Percentiles rank a stretch among this genome's conserved stretches.
These are phyloP conservation scores for Narthecium ossifragum DNA, from an alignment of 106 monocot genomes.

Conservation along the genomic window DNA sequence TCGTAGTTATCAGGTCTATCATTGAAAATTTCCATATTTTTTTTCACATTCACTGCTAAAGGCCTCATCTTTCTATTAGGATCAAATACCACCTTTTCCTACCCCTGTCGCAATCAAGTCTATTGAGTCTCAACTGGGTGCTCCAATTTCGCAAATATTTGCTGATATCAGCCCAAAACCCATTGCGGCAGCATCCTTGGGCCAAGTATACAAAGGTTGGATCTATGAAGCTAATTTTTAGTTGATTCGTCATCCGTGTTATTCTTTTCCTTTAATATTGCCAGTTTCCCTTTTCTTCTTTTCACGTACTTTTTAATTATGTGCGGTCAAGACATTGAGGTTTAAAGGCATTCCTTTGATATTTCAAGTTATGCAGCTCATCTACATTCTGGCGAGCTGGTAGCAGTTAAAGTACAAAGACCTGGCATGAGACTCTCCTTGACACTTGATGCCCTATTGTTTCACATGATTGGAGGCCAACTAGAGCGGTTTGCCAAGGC, in stretches of 20 bases:
- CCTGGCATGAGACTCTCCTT: constrained; percentile 79
- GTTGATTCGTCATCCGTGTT: not conserved
- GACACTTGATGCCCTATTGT: constrained; percentile 87
- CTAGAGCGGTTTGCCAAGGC: constrained; percentile 96
- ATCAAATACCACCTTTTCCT: constrained; percentile 96
- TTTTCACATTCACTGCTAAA: not conserved
- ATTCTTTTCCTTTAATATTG: constrained; percentile 1
- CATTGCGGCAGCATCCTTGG: constrained; percentile 91
- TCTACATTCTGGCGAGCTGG: constrained; percentile 84
- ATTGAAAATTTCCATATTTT: not conserved
- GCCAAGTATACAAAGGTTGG: constrained; percentile 96
- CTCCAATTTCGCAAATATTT: constrained; percentile 63
- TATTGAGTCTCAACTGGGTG: constrained; percentile 78
- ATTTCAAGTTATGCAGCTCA: constrained; percentile 81
- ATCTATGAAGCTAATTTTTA: not conserved
- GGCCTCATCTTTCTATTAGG: constrained; percentile 29
- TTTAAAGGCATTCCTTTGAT: constrained; percentile 47
- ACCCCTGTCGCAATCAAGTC: constrained; percentile 75
- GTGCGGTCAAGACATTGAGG: constrained; percentile 5
- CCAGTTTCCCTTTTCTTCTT: not conserved
- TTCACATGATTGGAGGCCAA: constrained; percentile 94
- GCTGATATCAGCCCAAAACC: constrained; percentile 71
- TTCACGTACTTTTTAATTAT: not conserved
- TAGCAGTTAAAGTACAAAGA: constrained; percentile 94
- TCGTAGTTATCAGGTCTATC: not conserved